These are phyloP conservation scores for Ogataea angusta DNA, from an alignment of 805 yeast genomes.

Conservation along the genomic window DNA sequence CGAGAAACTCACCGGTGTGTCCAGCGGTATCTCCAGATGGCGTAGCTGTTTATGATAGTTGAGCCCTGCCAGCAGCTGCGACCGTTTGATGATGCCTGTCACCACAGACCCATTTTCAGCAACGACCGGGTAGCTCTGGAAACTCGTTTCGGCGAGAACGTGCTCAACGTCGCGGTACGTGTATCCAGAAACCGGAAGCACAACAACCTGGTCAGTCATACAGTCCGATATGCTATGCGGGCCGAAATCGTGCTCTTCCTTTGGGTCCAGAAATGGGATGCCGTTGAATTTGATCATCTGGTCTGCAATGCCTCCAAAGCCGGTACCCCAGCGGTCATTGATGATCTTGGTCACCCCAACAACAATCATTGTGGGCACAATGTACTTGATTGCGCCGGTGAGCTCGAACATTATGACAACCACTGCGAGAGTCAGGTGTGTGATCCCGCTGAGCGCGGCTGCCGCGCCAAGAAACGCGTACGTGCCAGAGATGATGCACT, in stretches of 20 bases:
- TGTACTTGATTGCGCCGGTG: constrained; percentile 90
- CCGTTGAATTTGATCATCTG: constrained; percentile 90
- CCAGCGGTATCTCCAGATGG: constrained; percentile 1
- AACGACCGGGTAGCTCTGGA: constrained; percentile 55
- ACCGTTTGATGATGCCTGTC: constrained; percentile 44
- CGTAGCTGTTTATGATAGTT: constrained; percentile 19
- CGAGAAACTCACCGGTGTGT: constrained; percentile 13
- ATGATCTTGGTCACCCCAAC: constrained; percentile 83
- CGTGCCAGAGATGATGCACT: constrained; percentile 86
- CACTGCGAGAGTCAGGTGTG: constrained; percentile 87
- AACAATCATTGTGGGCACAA: constrained; percentile 94
- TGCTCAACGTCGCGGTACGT: constrained; percentile 33
- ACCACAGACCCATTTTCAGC: constrained; percentile 34
- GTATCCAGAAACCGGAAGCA: constrained; percentile 38
- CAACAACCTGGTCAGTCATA: constrained; percentile 49
- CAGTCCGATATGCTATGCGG: constrained; percentile 49
- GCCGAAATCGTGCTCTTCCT: constrained; percentile 62
- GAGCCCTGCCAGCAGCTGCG: constrained; percentile 36
- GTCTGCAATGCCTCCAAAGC: constrained; percentile 85
- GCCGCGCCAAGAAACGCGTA: constrained; percentile 97
- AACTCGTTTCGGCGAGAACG: constrained; percentile 34
- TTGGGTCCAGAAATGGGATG: constrained; percentile 71
- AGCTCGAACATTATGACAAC: constrained; percentile 94
- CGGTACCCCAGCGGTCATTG: constrained; percentile 70
- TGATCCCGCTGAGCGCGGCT: constrained; percentile 90